These are phyloP conservation scores for Raphidocelis subcapitata DNA, from an alignment of 139 green algal species.

Conservation along the genomic window DNA sequence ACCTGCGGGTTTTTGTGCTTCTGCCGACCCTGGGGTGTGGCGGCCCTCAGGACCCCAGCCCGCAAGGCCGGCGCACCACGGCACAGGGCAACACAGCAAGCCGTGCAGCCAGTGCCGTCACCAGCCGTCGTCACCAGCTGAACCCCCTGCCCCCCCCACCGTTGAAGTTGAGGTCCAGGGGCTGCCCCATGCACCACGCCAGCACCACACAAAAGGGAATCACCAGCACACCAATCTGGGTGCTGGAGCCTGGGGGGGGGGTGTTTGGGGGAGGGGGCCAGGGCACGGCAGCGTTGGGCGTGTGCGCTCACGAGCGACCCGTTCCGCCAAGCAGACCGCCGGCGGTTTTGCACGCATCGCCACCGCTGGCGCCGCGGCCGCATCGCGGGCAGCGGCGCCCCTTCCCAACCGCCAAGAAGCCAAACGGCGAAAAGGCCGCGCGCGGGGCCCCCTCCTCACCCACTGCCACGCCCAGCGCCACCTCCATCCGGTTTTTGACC, in stretches of 20 bases:
- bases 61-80: too few species aligned
- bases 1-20: too few species aligned
- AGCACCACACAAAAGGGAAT: slow-evolving; percentile 77
- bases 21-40: too few species aligned
- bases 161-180: slow-evolving; percentile 80
- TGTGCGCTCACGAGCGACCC: too few species aligned
- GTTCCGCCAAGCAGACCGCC: too few species aligned
- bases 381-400: too few species aligned
- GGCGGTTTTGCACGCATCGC: too few species aligned
- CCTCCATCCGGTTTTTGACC: slow-evolving; percentile 87
- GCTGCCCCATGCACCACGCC: slow-evolving; percentile 59
- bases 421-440: slow-evolving; percentile 41
- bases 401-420: slow-evolving; percentile 11
- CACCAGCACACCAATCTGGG: slow-evolving; percentile 67
- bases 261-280: too few species aligned
- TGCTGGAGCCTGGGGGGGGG: slow-evolving; percentile 39
- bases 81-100: too few species aligned
- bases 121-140: background rate
- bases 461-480: slow-evolving; percentile 83
- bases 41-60: too few species aligned
- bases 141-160: slow-evolving; percentile 20
- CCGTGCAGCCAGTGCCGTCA: background rate
- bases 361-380: too few species aligned
- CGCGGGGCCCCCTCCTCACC: slow-evolving; percentile 35
- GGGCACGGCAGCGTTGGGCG: too few species aligned